Percentiles rank a stretch among this genome's conserved stretches.
phyloP scores from a whole-genome alignment of 2,329 filamentous ascomycete genomes.

The Colletotrichum limetticola region DNA sequence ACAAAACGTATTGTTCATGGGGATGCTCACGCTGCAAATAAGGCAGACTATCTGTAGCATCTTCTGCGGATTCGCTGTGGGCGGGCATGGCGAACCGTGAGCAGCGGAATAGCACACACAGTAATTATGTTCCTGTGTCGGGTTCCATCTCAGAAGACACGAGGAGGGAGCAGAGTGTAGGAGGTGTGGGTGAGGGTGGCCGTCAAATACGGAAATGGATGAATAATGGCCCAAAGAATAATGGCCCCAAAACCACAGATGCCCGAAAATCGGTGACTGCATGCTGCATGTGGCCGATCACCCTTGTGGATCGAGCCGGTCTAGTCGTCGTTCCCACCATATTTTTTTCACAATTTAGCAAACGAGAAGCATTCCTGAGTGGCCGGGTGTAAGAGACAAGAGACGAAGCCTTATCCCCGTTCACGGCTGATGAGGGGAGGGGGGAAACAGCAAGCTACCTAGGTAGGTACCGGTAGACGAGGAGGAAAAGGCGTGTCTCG shows the following conservation, averaged over 20 bases:
- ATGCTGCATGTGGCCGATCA: conserved; percentile 31
- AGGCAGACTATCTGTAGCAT: neutral
- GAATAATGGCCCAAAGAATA: conserved; percentile 17
- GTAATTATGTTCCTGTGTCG: neutral
- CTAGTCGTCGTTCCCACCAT: conserved; percentile 26
- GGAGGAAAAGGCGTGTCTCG: conserved; percentile 3
- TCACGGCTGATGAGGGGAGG: conserved; percentile 23
- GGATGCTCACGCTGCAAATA: conserved; percentile 20
- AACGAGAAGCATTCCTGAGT: conserved; percentile 6
- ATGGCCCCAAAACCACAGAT: neutral
- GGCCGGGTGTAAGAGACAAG: conserved; percentile 14
- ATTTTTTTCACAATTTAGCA: conserved; percentile 6
- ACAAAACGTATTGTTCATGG: neutral
- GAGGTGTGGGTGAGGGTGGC: neutral
- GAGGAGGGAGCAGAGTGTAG: neutral
- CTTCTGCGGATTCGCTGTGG: neutral
- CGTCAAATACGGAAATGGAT: conserved; percentile 28
- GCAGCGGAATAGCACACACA: neutral
- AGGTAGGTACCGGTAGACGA: neutral
- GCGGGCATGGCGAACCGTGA: conserved; percentile 12
- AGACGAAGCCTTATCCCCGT: conserved; percentile 27
- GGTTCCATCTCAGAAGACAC: conserved; percentile 1
- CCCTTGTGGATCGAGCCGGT: conserved; percentile 14
- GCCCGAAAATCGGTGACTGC: conserved; percentile 30
- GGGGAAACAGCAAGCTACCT: neutral